Conservation (phyloP, 2,329 filamentous ascomycete species). For the Pseudogymnoascus sp. region DNA sequence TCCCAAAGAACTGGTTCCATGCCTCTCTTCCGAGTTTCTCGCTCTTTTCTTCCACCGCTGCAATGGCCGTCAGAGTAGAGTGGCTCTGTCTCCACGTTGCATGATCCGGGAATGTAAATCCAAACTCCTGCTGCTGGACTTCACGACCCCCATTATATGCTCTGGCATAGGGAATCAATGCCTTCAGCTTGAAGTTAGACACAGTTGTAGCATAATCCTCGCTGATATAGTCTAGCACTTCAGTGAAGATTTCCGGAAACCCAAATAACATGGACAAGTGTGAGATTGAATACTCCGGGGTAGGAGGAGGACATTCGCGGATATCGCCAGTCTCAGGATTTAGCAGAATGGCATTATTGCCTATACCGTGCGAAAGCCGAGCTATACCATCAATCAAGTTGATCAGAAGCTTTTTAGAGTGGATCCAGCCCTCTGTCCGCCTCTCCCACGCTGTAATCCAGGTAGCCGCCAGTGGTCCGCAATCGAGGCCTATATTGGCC, state of each 20-base stretch:
- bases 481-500: constrained; percentile 10
- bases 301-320: constrained; percentile 7
- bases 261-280: constrained; percentile 3
- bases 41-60: constrained; percentile 2
- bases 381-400: neutral
- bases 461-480: constrained; percentile 1
- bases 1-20: constrained; percentile 9
- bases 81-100: constrained; percentile 9
- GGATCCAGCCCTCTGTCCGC: constrained; percentile 7
- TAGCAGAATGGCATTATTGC: constrained; percentile 6
- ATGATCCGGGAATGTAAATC: constrained; percentile 6
- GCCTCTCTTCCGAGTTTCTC: constrained; percentile 4
- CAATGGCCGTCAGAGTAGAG: constrained; percentile 9
- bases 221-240: neutral
- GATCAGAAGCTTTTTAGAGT: neutral
- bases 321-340: constrained; percentile 5
- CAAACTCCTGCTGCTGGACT: constrained; percentile 2
- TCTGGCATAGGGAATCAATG: constrained; percentile 1
- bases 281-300: neutral
- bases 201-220: neutral
- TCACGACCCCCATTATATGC: constrained; percentile 10
- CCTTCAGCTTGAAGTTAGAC: constrained; percentile 2
- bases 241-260: neutral
- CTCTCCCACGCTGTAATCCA: constrained; percentile 10
- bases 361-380: neutral